Evolutionary conservation across 306 rosid species (phyloP).

Genomic region (Echinosophora koreensis): DNA sequence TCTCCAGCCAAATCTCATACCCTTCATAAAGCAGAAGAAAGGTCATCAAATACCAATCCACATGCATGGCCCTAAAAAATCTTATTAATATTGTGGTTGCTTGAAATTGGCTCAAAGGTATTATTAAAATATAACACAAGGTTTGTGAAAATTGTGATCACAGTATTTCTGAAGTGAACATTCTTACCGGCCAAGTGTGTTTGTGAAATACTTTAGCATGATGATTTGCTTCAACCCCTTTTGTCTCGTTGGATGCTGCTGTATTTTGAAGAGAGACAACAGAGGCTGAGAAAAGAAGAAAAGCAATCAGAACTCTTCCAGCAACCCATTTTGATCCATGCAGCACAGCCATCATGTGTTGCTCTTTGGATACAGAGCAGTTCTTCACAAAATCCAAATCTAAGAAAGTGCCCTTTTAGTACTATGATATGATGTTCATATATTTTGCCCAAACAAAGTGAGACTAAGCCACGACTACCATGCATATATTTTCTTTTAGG

Average conservation of each 20-base stretch:
- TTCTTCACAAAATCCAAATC: slow-evolving; percentile 24
- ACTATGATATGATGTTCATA: neutral
- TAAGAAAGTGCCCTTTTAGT: neutral
- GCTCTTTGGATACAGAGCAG: neutral
- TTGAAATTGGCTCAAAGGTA: slow-evolving; percentile 4
- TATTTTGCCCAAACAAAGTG: neutral
- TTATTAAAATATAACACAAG: too few species aligned
- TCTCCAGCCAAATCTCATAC: slow-evolving; percentile 74
- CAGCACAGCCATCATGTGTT: slow-evolving; percentile 24
- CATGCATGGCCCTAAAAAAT: neutral
- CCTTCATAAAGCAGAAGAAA: slow-evolving; percentile 46
- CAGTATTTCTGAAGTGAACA: neutral
- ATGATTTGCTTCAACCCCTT: slow-evolving; percentile 11
- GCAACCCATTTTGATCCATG: slow-evolving; percentile 45
- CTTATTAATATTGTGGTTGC: neutral
- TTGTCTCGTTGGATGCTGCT: slow-evolving; percentile 37
- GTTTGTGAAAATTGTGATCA: neutral
- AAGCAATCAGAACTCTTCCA: slow-evolving; percentile 51
- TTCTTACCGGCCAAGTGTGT: slow-evolving; percentile 86
- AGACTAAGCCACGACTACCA: too few species aligned
- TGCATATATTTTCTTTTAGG: too few species aligned
- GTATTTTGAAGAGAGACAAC: slow-evolving; percentile 51
- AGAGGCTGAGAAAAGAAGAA: slow-evolving; percentile 51
- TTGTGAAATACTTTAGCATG: slow-evolving; percentile 56
- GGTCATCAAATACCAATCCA: neutral